phyloP scores from a whole-genome alignment of 2,329 filamentous ascomycete genomes.

The Dactylellina drechsleri region DNA sequence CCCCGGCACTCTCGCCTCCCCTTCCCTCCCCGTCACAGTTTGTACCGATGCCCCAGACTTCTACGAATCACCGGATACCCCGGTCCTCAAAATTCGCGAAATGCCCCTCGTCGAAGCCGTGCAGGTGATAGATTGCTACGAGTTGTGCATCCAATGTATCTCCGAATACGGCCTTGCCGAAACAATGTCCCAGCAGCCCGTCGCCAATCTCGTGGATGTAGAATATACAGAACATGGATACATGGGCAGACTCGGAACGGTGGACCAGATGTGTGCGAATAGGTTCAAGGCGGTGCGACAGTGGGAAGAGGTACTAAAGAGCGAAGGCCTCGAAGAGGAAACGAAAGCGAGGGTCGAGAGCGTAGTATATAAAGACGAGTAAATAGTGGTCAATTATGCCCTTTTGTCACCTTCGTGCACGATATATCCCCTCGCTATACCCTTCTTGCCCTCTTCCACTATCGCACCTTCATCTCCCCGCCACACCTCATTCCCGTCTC shows the following conservation, averaged over 20 bases:
- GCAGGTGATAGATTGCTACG: constrained; percentile 3
- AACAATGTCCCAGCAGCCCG: not conserved
- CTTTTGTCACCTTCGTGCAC: constrained; percentile 70
- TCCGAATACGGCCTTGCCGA: not conserved
- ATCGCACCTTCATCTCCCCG: constrained; percentile 68
- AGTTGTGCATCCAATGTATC: constrained; percentile 15
- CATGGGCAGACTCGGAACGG: no score
- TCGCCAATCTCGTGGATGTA: no score
- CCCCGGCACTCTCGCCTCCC: no score
- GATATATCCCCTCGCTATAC: constrained; percentile 87
- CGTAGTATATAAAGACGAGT: not conserved
- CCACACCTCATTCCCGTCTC: constrained; percentile 65
- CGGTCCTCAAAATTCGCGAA: no score
- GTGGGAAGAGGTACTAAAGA: no score
- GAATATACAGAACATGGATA: no score
- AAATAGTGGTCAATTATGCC: constrained; percentile 46
- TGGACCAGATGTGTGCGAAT: no score
- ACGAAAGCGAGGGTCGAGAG: constrained; percentile 7
- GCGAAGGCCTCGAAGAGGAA: constrained; percentile 4
- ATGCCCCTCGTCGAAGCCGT: constrained; percentile 4
- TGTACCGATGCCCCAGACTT: no score
- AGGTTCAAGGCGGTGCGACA: no score
- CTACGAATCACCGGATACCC: no score
- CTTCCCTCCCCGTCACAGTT: no score
- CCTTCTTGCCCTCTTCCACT: constrained; percentile 86